Evolutionary conservation across 768 basidiomycete genomes (phyloP), one percentile per base, ranked within the genome.

Genomic region (Suillus fuscotomentosus): DNA sequence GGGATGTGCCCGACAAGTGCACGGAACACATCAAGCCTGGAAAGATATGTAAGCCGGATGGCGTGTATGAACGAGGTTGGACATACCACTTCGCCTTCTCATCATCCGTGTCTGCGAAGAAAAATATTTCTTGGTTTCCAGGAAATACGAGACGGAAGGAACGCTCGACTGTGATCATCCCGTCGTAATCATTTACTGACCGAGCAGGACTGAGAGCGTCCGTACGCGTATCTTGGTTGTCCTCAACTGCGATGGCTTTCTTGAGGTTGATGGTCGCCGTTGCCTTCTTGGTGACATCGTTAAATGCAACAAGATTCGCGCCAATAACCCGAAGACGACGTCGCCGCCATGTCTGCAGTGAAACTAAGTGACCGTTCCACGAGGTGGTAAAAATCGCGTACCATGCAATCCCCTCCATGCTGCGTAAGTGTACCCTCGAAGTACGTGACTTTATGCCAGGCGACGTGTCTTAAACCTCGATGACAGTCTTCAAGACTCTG

Each of bases 381-480:
- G n/a, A 31, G 51, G 45, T 31, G 10, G 5, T 13, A n/a, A 51
- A 43, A 24, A 31, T 34, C 31, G 81, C 92, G 73, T 77, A 97
- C 96, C 66, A 80, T 83, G 73, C 95, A 97, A 73, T 97, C 97
- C 11, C 96, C 97, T 17, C 97, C 97, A 67, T 83, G 86, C 80
- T 99, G 97, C 15, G 97, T 99, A 68, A 99, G 76, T 0, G 88
- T 89, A 34, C 97, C 95, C 76, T 97, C 92, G 77, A 92, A 94
- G 77, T 97, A 96, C 24, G 94, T 93, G 68, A 90, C 85, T 79
- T 96, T 95, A 72, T 97, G 95, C 95, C 95, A 97, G 43, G 90
- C 89, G 63, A 94, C 88, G 70, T 96, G 91, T 65, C 93, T 81
- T 67, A 99, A 79, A 1, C 97, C 96, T 15, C 92, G 86, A 69